Conservation (phyloP, 441 rosid genomes). For the Biscutella laevigata region DNA sequence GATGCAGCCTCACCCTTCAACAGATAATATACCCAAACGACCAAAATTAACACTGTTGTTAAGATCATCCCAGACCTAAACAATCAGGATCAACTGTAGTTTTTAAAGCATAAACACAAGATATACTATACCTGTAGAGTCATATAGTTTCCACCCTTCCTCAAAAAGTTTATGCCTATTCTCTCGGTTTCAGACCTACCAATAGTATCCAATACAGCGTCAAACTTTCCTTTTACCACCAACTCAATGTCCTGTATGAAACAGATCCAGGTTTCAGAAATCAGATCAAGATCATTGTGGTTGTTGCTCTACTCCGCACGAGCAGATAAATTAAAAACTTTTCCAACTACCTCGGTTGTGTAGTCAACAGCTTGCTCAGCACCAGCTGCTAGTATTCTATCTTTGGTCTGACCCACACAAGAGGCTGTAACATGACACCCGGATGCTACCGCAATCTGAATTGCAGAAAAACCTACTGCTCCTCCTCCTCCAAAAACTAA, state of each 20-base stretch:
- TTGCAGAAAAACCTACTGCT: conserved; percentile 88
- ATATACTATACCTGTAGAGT: conserved; percentile 63
- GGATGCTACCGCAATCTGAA: conserved; percentile 72
- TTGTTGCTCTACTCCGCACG: background rate
- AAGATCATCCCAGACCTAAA: background rate
- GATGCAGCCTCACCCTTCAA: conserved; percentile 88
- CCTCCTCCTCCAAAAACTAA: conserved; percentile 88
- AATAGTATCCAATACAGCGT: conserved; percentile 89
- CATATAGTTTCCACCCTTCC: conserved; percentile 87
- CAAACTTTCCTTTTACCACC: conserved; percentile 76
- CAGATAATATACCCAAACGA: background rate
- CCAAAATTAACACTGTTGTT: background rate
- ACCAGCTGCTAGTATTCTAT: conserved; percentile 59
- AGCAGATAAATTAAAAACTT: conserved; percentile 3
- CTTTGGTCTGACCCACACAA: conserved; percentile 64
- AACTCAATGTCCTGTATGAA: conserved; percentile 60
- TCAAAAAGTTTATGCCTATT: conserved; percentile 61
- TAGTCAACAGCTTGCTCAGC: conserved; percentile 89
- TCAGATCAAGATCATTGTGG: conserved; percentile 7
- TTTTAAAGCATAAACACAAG: background rate
- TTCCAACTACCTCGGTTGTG: conserved; percentile 49
- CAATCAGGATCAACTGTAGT: background rate
- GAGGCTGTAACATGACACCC: conserved; percentile 72
- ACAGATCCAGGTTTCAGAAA: background rate
- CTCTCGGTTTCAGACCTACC: conserved; percentile 85